Evolutionary conservation across 2,329 filamentous ascomycete genomes (phyloP).

Genomic region (Trichoderma sp.): DNA sequence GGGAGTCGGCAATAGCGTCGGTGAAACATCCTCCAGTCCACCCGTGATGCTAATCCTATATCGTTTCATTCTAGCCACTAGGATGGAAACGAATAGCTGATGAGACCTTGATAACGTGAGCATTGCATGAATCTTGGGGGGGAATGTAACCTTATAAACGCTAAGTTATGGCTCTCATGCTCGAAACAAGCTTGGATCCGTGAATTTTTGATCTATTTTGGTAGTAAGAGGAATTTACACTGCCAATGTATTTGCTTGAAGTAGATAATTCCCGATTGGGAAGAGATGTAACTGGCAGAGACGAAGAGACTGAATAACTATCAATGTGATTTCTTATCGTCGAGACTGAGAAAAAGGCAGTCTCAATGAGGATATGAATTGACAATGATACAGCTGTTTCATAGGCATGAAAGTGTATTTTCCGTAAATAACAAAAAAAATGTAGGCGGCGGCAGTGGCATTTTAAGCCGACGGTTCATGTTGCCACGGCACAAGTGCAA

Average conservation of each 20-base stretch:
- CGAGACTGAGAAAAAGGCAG: background rate
- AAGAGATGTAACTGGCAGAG: background rate
- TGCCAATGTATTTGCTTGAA: background rate
- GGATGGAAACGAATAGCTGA: background rate
- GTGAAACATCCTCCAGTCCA: background rate
- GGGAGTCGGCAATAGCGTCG: background rate
- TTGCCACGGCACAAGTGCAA: background rate
- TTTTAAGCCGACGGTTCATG: background rate
- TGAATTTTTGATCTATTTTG: background rate
- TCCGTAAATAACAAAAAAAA: background rate
- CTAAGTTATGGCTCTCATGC: background rate
- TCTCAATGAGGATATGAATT: background rate
- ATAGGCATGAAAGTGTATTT: background rate
- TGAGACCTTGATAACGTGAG: background rate
- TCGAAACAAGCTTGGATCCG: background rate
- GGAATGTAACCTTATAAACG: background rate
- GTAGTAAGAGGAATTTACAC: background rate
- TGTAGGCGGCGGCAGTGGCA: background rate
- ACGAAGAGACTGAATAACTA: background rate
- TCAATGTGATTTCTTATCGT: background rate
- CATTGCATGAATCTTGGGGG: background rate
- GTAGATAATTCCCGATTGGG: background rate
- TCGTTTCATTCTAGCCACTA: background rate
- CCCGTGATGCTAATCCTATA: background rate
- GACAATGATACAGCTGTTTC: background rate